A percentile compares a stretch with the other conserved stretches of the same genome.
Evolutionary conservation across 495 filamentous ascomycete genomes (phyloP).

Genomic region (Articulospora tetracladia): DNA sequence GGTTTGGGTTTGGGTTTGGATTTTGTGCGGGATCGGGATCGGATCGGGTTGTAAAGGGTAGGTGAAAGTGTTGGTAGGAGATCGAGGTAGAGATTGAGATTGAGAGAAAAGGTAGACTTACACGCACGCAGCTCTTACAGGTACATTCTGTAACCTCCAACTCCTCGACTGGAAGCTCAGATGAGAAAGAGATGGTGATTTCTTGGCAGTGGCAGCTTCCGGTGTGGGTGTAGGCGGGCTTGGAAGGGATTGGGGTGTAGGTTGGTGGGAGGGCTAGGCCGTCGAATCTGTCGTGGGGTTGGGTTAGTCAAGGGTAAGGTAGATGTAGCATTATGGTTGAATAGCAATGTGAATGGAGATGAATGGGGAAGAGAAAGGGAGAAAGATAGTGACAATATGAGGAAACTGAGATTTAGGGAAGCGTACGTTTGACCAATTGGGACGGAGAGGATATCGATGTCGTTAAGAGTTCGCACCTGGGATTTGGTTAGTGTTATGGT

Average conservation of each 20-base stretch:
- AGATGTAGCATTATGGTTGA: not conserved
- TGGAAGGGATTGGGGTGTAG: conserved; percentile 24
- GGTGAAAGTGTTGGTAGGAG: too few species aligned
- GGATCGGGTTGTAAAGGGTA: too few species aligned
- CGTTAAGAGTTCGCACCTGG: conserved; percentile 27
- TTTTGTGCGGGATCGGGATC: too few species aligned
- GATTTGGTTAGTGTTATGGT: not conserved
- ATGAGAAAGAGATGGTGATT: not conserved
- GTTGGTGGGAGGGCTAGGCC: conserved; percentile 25
- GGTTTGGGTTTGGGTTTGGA: too few species aligned
- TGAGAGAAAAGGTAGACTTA: not conserved
- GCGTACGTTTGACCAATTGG: conserved; percentile 12
- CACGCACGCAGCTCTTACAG: not conserved
- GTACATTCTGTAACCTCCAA: not conserved
- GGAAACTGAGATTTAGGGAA: not conserved
- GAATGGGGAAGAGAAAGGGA: not conserved
- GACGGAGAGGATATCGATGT: conserved; percentile 27
- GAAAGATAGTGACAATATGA: not conserved
- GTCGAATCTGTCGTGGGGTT: conserved; percentile 34
- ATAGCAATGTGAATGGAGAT: too few species aligned
- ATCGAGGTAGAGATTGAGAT: too few species aligned
- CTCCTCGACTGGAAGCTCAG: not conserved
- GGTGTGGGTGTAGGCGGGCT: not conserved
- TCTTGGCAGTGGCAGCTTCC: not conserved
- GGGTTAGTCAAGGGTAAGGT: not conserved